Evolutionary conservation across 2,329 filamentous ascomycete genomes (phyloP), one percentile per base, ranked within the genome.

Genomic region (Aurifilum marmelostoma): DNA sequence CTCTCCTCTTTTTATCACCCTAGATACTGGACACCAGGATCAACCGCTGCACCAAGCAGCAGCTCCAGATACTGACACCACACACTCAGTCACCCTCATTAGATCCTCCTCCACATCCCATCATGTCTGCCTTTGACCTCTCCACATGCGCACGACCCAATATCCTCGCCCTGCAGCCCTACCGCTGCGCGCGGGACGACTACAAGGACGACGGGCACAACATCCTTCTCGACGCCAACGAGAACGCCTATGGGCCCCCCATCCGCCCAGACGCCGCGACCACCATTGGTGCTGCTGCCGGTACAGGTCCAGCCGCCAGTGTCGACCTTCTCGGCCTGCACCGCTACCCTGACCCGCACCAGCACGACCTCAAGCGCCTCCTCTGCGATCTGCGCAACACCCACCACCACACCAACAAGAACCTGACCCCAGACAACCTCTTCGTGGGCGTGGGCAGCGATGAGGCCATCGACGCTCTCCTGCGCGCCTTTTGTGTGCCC

Each of bases 141-240:
- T 82, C 91, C 74, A 91, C 87, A 71, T 94, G 92, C 77, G 92
- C 91, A 54, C 87, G 92, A 74, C 85, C 90, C 58, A 95, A 94
- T 79, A 94, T 95, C 71, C 81, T 94, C 73, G 85, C 89, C 72
- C 83, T 95, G 62, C 85, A 93, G 76, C 92, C 92, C 52, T 95
- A 95, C 77, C 89, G 92, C 69, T 95, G 92, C 78, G 92, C 92
- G 37, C 83, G 92, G 86, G 92, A 95, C 83, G 96, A 99, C 87
- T 98, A 99, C 87, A 97, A 99, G 83, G 95, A 99, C 79, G 92
- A 99, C 78, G 96, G 96, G 74, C 95, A 90, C 69, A 98, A 98
- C 77, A 89, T 98, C 75, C 90, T 99, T 65, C 91, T 99, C 73
- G 96, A 99, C 79, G 96, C 96, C 75, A 99, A 99, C 77, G 96